Conservation (phyloP, 306 rosid genomes). For the Quercus alba region DNA sequence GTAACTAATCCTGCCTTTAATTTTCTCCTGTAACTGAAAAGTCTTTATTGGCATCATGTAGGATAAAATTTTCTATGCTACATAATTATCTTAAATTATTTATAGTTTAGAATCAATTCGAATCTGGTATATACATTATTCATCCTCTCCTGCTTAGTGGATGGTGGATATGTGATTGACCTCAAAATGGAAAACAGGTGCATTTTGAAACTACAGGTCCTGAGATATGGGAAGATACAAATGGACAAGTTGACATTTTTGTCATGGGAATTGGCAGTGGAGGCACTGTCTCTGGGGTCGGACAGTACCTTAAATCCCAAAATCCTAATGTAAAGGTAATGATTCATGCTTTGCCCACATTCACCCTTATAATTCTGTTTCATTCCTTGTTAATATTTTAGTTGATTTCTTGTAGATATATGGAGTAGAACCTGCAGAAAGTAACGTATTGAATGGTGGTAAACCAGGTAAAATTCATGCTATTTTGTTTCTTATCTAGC, state of each 20-base stretch:
- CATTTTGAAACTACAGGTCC: constrained; percentile 99
- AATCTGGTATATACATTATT: not conserved
- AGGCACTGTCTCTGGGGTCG: constrained; percentile 95
- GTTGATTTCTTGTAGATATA: constrained; percentile 43
- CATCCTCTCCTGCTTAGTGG: constrained; percentile 1
- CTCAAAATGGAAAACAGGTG: constrained; percentile 44
- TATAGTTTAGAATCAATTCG: not conserved
- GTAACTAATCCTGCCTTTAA: not conserved
- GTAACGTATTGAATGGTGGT: constrained; percentile 83
- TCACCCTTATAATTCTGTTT: constrained; percentile 5
- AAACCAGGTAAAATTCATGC: constrained; percentile 69
- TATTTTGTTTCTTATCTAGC: not conserved
- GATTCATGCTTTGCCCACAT: constrained; percentile 11
- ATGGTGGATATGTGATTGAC: constrained; percentile 11
- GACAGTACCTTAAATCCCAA: constrained; percentile 83
- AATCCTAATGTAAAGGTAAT: constrained; percentile 86
- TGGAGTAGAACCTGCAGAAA: constrained; percentile 95
- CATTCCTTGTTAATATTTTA: constrained; percentile 14
- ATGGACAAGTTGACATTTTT: constrained; percentile 90
- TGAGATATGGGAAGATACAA: constrained; percentile 97
- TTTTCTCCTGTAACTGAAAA: not conserved
- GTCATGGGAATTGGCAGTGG: constrained; percentile 99
- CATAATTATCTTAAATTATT: not conserved
- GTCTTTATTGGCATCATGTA: not conserved
- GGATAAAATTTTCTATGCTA: not conserved